A percentile compares a stretch with the other conserved stretches of the same genome.
These are phyloP conservation scores for Pseudonectria foliicola DNA, from an alignment of 2,329 filamentous ascomycete genomes.

Conservation along the genomic window DNA sequence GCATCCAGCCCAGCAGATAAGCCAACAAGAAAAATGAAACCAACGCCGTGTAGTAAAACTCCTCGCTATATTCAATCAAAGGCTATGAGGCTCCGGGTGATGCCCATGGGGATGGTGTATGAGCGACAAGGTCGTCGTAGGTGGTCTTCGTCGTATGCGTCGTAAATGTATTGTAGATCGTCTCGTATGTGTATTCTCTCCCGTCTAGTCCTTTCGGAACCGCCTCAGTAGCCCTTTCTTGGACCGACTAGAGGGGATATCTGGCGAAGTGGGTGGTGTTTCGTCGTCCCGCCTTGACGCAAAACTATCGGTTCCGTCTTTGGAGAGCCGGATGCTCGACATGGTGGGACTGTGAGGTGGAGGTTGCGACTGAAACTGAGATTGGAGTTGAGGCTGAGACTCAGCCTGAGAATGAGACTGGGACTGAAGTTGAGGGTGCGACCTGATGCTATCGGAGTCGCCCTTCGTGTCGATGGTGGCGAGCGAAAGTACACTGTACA, in stretches of 20 bases:
- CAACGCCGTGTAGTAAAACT: neutral
- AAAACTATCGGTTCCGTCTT: slow-evolving; percentile 34
- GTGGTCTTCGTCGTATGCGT: slow-evolving; percentile 10
- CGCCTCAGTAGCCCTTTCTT: slow-evolving; percentile 21
- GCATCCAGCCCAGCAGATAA: no score
- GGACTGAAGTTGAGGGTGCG: no score
- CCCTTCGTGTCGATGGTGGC: slow-evolving; percentile 16
- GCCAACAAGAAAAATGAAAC: neutral
- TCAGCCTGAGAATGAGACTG: no score
- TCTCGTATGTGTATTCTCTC: slow-evolving; percentile 8
- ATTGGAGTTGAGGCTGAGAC: no score
- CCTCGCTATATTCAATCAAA: neutral
- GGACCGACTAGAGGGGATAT: slow-evolving; percentile 21
- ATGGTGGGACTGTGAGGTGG: slow-evolving; percentile 20
- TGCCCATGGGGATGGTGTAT: neutral
- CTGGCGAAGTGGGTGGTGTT: slow-evolving; percentile 30
- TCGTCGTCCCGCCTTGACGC: slow-evolving; percentile 24
- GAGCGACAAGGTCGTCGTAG: no score
- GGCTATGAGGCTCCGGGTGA: neutral
- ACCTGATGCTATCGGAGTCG: slow-evolving; percentile 16
- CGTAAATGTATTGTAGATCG: slow-evolving; percentile 2
- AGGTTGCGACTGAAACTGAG: neutral
- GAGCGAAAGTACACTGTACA: slow-evolving; percentile 28
- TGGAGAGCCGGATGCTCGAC: slow-evolving; percentile 26
- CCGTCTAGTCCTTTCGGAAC: slow-evolving; percentile 15